These are phyloP conservation scores for Cercis canadensis DNA, from an alignment of 306 rosid genomes.

Conservation along the genomic window DNA sequence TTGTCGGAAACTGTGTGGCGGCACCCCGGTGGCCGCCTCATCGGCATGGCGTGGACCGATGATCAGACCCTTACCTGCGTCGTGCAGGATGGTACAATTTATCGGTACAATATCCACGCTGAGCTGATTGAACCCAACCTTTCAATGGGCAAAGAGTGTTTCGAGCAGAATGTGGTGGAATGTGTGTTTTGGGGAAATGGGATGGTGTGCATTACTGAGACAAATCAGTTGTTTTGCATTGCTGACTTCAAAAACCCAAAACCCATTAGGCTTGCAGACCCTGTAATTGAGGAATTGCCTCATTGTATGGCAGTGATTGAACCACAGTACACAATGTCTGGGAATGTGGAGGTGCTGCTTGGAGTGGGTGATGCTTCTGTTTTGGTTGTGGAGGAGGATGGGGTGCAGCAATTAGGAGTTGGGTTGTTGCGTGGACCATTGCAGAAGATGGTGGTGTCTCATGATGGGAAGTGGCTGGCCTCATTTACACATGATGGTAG, in stretches of 20 bases:
- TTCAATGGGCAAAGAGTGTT: slow-evolving; percentile 83
- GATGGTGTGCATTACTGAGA: slow-evolving; percentile 78
- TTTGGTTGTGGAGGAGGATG: slow-evolving; percentile 89
- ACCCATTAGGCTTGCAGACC: slow-evolving; percentile 73
- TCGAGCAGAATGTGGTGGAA: slow-evolving; percentile 86
- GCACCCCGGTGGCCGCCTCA: slow-evolving; percentile 79
- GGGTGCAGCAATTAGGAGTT: slow-evolving; percentile 72
- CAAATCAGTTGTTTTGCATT: slow-evolving; percentile 66
- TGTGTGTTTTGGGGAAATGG: slow-evolving; percentile 92
- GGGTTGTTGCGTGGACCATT: slow-evolving; percentile 75
- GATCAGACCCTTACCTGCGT: slow-evolving; percentile 80
- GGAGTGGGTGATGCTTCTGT: slow-evolving; percentile 70
- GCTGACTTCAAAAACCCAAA: slow-evolving; percentile 73
- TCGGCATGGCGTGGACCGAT: slow-evolving; percentile 88
- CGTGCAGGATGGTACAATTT: slow-evolving; percentile 92
- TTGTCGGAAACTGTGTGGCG: slow-evolving; percentile 86
- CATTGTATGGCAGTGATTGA: slow-evolving; percentile 91
- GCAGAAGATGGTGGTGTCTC: slow-evolving; percentile 93
- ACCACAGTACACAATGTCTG: slow-evolving; percentile 91
- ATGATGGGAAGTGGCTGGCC: slow-evolving; percentile 93
- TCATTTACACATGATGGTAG: slow-evolving; percentile 90
- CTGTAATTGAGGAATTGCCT: slow-evolving; percentile 77
- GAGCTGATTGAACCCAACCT: slow-evolving; percentile 69
- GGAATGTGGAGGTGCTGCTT: slow-evolving; percentile 89
- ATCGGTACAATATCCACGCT: slow-evolving; percentile 74